Evolutionary conservation across 345 rosid species (phyloP).

Genomic region (Aquilaria yunnanensis): DNA sequence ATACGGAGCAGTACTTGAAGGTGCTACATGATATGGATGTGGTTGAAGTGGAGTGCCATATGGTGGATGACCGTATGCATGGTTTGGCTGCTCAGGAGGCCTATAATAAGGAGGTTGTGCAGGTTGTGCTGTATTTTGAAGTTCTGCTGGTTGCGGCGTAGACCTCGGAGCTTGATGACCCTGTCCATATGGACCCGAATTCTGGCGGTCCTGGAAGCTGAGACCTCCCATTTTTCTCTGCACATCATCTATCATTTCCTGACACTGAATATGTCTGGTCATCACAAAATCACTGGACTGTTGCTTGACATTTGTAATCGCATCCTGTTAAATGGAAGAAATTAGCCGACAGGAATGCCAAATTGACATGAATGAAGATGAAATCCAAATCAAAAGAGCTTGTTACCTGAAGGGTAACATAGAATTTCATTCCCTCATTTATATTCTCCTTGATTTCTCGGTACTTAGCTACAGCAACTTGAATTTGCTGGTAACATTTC

Average conservation of each 20-base stretch:
- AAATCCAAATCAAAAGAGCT: background rate
- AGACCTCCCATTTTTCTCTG: conserved; percentile 88
- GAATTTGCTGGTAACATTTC: conserved; percentile 90
- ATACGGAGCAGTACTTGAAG: conserved; percentile 40
- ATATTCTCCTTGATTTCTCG: conserved; percentile 95
- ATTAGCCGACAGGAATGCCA: background rate
- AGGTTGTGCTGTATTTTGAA: conserved; percentile 38
- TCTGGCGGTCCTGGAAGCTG: conserved; percentile 80
- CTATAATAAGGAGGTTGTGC: conserved; percentile 56
- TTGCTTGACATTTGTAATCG: conserved; percentile 91
- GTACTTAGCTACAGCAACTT: conserved; percentile 79
- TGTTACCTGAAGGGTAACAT: conserved; percentile 91
- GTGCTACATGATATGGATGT: conserved; percentile 49
- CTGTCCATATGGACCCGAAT: conserved; percentile 57
- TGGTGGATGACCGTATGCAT: conserved; percentile 51
- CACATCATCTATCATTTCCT: conserved; percentile 96
- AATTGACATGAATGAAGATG: background rate
- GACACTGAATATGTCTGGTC: conserved; percentile 96
- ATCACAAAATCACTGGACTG: conserved; percentile 96
- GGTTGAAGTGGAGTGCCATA: conserved; percentile 49
- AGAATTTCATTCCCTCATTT: conserved; percentile 94
- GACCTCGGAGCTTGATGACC: conserved; percentile 44
- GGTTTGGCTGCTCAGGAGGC: conserved; percentile 59
- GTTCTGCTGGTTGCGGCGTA: conserved; percentile 38
- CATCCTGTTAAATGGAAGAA: conserved; percentile 51